Base-by-base conservation (phyloP, 108 stramenopile genomes). In the Aurantiochytrium sp. region DNA sequence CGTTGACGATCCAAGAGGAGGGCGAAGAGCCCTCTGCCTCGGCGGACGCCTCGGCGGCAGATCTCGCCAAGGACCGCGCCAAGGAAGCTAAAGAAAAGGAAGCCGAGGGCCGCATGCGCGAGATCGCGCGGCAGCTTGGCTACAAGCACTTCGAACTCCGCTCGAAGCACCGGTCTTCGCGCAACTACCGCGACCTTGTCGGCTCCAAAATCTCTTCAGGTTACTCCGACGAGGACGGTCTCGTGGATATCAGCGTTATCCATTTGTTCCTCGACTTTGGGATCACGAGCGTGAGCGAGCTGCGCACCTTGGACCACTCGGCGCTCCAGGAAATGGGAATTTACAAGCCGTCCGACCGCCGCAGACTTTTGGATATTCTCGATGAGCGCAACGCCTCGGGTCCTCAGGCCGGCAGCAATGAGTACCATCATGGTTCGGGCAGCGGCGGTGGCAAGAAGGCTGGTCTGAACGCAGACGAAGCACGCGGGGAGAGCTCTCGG, bases 301-400 rank as follows among this genome's bases (percentile, higher is more conserved):
- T 81, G 36, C 39, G 42, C 39, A 48, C 73, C n/a, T 30, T 81
- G n/a, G 73, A 81, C 73, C 73, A 81, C 39, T 6, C 39, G 24
- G 73, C 73, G 45, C n/a, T 81, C 8, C 42, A 81, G 45, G 45
- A 81, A 12, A 81, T 81, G 73, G 73, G 73, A 6, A 81, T 81
- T n/a, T 81, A 81, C 2, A 81, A 81, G 73, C 73, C 39, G 8
- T 81, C 73, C 24, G 73, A 81, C 30, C 39, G 73, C 21, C 39
- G 73, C 27, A 6, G 73, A 12, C 73, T 81, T 17, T 48, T 81
- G 27, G 73, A 41, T 42, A 41, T 81, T 41, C 50, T 81, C 2
- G 45, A 81, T 12, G 24, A 81, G 45, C 73, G 45, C 12, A 24
- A 68, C 30, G 53, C 53, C 12, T 54, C 53, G 17, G 53, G 59